Percentiles rank a stretch among this genome's conserved stretches.
phyloP scores from a whole-genome alignment of 306 rosid species.

The Sesbania bispinosa region DNA sequence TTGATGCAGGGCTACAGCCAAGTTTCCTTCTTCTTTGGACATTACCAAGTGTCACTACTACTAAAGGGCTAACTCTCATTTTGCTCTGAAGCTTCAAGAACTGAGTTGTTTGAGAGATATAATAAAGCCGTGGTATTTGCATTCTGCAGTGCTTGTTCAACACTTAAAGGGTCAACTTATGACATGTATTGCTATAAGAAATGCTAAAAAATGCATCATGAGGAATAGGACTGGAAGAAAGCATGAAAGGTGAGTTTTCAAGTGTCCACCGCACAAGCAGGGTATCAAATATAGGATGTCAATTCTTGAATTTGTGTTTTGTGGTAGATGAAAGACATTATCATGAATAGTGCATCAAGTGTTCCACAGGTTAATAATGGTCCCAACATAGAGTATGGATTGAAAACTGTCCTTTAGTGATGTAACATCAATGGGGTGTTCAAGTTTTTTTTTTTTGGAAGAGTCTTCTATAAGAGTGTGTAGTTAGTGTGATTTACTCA shows the following conservation, averaged over 20 bases:
- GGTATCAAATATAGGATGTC: slow-evolving; percentile 26
- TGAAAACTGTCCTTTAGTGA: slow-evolving; percentile 26
- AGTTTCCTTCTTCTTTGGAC: slow-evolving; percentile 23
- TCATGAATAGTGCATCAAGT: slow-evolving; percentile 12
- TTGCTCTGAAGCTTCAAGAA: slow-evolving; percentile 33
- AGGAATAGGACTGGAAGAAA: slow-evolving; percentile 4
- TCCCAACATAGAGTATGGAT: slow-evolving; percentile 20
- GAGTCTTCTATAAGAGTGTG: not conserved
- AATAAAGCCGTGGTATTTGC: slow-evolving; percentile 32
- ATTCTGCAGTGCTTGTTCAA: slow-evolving; percentile 6
- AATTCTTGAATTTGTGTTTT: slow-evolving; percentile 25
- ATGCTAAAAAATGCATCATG: slow-evolving; percentile 18
- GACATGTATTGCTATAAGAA: not conserved
- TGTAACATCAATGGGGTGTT: slow-evolving; percentile 31
- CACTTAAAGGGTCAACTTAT: slow-evolving; percentile 4
- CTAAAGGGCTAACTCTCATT: slow-evolving; percentile 35
- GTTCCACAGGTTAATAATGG: slow-evolving; percentile 27
- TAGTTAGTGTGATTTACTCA: slow-evolving; percentile 8
- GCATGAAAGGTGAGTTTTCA: slow-evolving; percentile 21
- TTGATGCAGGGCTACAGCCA: slow-evolving; percentile 31
- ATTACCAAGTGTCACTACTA: slow-evolving; percentile 37
- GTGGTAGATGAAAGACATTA: slow-evolving; percentile 30
- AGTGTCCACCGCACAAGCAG: slow-evolving; percentile 19
- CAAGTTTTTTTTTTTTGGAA: not conserved
- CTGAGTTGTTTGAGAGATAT: slow-evolving; percentile 34